Conservation (phyloP, 1,139 yeast species). For the Taphrina confusa region DNA sequence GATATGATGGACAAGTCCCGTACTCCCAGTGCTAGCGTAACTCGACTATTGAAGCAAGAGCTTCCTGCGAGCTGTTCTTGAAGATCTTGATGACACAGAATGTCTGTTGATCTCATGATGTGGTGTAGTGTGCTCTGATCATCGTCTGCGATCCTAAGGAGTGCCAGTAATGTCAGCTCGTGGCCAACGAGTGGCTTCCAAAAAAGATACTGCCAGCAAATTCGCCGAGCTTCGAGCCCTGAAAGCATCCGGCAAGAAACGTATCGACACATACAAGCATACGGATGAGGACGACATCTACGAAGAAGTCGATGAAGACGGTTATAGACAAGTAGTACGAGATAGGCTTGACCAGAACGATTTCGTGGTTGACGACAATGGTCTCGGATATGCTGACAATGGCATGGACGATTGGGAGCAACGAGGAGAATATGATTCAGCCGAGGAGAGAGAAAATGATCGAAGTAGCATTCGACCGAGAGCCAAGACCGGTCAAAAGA, state of each 20-base stretch:
- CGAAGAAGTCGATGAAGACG: conserved; percentile 82
- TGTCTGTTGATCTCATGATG: too few species aligned
- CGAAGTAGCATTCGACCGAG: conserved; percentile 45
- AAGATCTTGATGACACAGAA: too few species aligned
- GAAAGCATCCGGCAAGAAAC: conserved; percentile 41
- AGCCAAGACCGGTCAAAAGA: conserved; percentile 36
- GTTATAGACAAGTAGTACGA: conserved; percentile 73
- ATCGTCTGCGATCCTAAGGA: too few species aligned
- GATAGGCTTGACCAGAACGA: conserved; percentile 83
- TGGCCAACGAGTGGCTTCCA: conserved; percentile 15
- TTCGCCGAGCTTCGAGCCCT: conserved; percentile 40
- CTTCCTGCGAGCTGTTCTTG: too few species aligned
- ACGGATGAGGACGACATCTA: conserved; percentile 58
- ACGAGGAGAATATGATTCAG: conserved; percentile 54
- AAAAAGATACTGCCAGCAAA: conserved; percentile 23
- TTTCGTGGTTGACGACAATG: conserved; percentile 90
- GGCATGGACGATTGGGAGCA: conserved; percentile 89
- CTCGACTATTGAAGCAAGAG: too few species aligned
- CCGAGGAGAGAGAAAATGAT: conserved; percentile 57
- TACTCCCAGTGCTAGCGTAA: too few species aligned
- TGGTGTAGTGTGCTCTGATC: too few species aligned
- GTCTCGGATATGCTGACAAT: conserved; percentile 85
- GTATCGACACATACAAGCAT: conserved; percentile 42
- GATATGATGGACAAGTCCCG: too few species aligned
- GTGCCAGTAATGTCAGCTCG: conserved; percentile 30